Base-by-base conservation (phyloP, 495 filamentous ascomycete species). In the Podospora australis region DNA sequence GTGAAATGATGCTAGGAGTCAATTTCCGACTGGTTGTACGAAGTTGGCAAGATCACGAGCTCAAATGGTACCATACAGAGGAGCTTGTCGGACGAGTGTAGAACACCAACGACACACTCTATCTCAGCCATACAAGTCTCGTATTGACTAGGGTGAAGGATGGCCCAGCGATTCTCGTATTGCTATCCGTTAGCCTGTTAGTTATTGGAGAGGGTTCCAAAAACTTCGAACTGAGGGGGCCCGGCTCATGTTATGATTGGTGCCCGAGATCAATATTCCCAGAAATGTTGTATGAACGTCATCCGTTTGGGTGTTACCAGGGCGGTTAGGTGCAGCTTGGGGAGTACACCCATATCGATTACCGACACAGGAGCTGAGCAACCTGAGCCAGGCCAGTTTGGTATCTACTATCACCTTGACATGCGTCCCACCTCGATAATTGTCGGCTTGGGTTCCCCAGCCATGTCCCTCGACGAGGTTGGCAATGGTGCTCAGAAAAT, bases 121-220 rank as follows among this genome's bases (percentile, higher is more conserved):
- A n/a, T n/a, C n/a, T n/a, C n/a, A n/a, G n/a, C n/a, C n/a, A 49
- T 32, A 16, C 39, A 14, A 44, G n/a, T 26, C 17, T 47, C 21
- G 41, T 5, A n/a, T 6, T 24, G 16, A 21, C 20, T 26, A 14
- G 35, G 5, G 46, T 48, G 21, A 4, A 22, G 25, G 13, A 20
- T 44, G 42, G 8, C 29, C 20, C 34, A 3, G 34, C 41, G 23
- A 49, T 30, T 36, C 32, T 36, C 32, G 32, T 36, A 36, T 36
- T 36, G 32, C 32, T 36, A 6, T 11, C 32, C 10, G 32, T 36
- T 17, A 16, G n/a, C 13, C 19, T n/a, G 14, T 17, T 36, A 17
- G 3, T 36, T n/a, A 36, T 36, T 36, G 19, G 32, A 17, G 7
- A 14, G 19, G 14, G 32, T 14, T 13, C 19, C 32, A n/a, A 36